Evolutionary conservation across 805 yeast species (phyloP), one percentile per base, ranked within the genome.

Genomic region (Pichia heedii): DNA sequence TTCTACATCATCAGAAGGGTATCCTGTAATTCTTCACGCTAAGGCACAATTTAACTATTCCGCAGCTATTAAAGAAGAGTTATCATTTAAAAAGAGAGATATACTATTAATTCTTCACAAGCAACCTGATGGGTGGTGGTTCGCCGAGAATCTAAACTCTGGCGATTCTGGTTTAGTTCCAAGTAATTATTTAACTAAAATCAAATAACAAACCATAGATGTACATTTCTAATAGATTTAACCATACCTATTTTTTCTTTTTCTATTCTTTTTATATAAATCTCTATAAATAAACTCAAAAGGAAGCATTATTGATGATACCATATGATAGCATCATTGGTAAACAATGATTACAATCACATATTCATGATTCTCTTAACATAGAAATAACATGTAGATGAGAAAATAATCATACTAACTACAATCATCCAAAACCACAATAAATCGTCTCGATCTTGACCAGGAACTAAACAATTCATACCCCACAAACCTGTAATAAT

Each of bases 401-500:
- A 77, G 51, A 76, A 65, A 1, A 65, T 20, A 12, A 68, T 45
- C 81, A 77, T 74, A 16, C 70, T 64, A 0, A 56, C 46, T 8
- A 70, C 55, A 24, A 77, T 76, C 21, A 72, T 60, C 56, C 73
- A 76, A 57, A 84, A 84, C 93, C 93, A 84, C 2, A 60, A 53
- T 49, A 84, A 61, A 7, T 77, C 72, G n/a, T 71, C 74, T 8
- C 65, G 63, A 22, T 70, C 74, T 60, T 90, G 97, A 0, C 98
- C 98, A 0, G 98, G 98, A 30, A 93, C 98, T 11, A 86, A 55
- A 51, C 93, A 95, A 66, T 93, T 93, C 98, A 93, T 93, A 44
- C 98, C 98, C 97, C 97, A 93, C 38, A 93, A 66, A 19, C 98
- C 98, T 0, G 98, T 93, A 20, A 93, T 82, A 43, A 93, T 86